Conservation (phyloP, 192 early-diverging fungal species). For the Anaeromyces robustus region DNA sequence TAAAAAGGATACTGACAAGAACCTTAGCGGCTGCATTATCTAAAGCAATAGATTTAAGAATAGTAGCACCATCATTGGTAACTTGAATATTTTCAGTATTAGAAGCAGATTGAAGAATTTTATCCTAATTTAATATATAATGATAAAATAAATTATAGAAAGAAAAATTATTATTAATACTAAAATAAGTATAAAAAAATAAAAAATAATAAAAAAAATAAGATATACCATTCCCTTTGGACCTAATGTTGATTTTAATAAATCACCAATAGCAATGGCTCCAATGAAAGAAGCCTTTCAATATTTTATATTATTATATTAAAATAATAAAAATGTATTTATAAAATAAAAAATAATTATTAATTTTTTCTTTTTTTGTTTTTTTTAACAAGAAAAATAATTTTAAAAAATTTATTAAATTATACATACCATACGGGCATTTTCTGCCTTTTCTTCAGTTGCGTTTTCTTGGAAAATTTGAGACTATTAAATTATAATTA, state of each 20-base stretch:
- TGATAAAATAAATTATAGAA: neutral
- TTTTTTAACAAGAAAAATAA: no score
- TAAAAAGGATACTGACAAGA: conserved; percentile 40
- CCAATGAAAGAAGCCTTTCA: conserved; percentile 82
- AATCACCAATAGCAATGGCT: conserved; percentile 95
- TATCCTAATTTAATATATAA: conserved; percentile 49
- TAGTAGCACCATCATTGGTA: conserved; percentile 99
- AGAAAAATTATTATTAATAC: no score
- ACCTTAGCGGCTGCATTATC: conserved; percentile 98
- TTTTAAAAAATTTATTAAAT: no score
- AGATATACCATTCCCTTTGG: conserved; percentile 87
- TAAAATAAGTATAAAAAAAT: no score
- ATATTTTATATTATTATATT: neutral
- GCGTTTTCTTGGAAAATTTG: conserved; percentile 56
- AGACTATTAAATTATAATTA: no score
- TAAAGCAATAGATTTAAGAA: conserved; percentile 89
- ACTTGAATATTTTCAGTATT: conserved; percentile 67
- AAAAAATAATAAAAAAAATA: neutral
- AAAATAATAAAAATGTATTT: no score
- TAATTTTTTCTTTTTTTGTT: no score
- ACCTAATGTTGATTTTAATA: conserved; percentile 92
- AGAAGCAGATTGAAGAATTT: conserved; percentile 87
- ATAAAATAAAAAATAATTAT: no score
- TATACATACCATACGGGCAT: conserved; percentile 77
- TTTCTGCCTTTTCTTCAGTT: conserved; percentile 91